Conservation (phyloP, 108 stramenopile species). For the Cyclotella kingstonii region DNA sequence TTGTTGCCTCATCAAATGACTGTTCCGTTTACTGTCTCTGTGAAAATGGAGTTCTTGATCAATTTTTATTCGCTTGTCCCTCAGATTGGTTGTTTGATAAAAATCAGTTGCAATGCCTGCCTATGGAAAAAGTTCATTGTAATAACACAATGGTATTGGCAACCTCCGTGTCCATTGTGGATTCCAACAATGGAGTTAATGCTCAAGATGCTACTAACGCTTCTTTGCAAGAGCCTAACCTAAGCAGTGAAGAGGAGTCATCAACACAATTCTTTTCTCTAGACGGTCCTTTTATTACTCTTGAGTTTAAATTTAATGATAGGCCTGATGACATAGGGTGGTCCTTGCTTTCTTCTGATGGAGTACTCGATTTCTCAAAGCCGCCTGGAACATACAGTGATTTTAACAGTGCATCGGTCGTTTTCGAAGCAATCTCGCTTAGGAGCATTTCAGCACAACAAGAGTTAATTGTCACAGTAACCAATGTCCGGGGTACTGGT, state of each 20-base stretch:
- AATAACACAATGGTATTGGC: not conserved
- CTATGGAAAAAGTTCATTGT: not conserved
- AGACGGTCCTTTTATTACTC: constrained; percentile 9
- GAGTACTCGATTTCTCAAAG: no score
- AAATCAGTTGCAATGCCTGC: not conserved
- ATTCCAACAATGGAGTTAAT: not conserved
- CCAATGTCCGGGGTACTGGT: no score
- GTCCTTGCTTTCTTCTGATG: constrained; percentile 3
- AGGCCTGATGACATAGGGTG: constrained; percentile 16
- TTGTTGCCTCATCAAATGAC: not conserved
- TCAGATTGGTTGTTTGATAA: constrained; percentile 7
- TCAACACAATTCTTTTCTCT: constrained; percentile 1
- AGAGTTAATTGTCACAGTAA: no score
- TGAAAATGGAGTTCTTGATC: not conserved
- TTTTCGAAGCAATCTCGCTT: no score
- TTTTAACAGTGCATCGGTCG: no score
- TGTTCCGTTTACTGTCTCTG: not conserved
- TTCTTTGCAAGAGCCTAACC: not conserved
- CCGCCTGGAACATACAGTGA: no score
- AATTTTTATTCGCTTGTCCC: not conserved
- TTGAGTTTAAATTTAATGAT: constrained; percentile 10
- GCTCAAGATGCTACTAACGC: not conserved
- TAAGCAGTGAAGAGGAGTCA: not conserved
- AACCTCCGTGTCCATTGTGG: not conserved
- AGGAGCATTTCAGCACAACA: no score